A percentile compares a stretch with the other conserved stretches of the same genome.
Conservation (phyloP, 257 asterid genomes). For the Nicotiana tabacum region DNA sequence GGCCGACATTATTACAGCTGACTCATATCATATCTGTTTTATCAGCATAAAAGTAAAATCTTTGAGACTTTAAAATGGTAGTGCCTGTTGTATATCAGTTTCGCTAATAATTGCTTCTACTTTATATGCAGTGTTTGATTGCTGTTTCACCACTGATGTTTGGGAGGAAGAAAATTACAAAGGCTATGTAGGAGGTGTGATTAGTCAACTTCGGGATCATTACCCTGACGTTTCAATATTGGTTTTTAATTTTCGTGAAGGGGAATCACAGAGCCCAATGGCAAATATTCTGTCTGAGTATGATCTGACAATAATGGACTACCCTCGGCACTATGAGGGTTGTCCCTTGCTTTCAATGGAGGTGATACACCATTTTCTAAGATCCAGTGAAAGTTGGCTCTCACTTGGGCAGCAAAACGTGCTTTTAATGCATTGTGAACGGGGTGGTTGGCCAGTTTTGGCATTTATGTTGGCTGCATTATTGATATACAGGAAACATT, state of each 20-base stretch:
- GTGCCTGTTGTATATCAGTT: not conserved
- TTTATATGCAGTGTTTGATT: conserved; percentile 64
- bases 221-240: conserved; percentile 74
- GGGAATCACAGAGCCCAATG: conserved; percentile 52
- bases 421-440: conserved; percentile 91
- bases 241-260: conserved; percentile 86
- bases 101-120: conserved; percentile 5
- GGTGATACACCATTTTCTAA: conserved; percentile 83
- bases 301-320: conserved; percentile 90
- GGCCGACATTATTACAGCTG: not conserved
- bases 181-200: conserved; percentile 63
- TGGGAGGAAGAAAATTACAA: conserved; percentile 66
- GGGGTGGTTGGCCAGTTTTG: conserved; percentile 95
- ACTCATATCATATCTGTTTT: not conserved
- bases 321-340: conserved; percentile 89
- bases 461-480: conserved; percentile 90
- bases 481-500: conserved; percentile 69
- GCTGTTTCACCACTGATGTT: conserved; percentile 79
- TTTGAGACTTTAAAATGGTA: not conserved
- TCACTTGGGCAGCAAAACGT: conserved; percentile 84
- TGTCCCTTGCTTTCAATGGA: conserved; percentile 94
- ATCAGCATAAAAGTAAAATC: not conserved
- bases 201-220: conserved; percentile 61
- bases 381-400: conserved; percentile 96
- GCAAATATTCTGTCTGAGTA: conserved; percentile 65